Evolutionary conservation across 352 stramenopile species (phyloP), one percentile per base, ranked within the genome.

Genomic region (Pythium chondricola): DNA sequence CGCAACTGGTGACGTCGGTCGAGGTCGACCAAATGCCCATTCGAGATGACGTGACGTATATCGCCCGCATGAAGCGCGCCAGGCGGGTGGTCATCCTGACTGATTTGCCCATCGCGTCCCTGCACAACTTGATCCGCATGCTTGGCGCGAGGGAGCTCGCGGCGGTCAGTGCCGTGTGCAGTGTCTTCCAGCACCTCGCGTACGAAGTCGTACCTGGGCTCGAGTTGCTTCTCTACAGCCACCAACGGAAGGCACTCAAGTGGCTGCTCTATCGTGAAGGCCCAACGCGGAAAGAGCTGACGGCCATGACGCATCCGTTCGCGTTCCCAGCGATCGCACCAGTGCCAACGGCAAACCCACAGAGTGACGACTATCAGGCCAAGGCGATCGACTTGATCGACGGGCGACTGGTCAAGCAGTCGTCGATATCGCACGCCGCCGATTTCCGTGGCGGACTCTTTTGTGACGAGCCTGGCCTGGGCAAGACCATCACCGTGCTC

Each of bases 401-500:
- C 11, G 43, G 52, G 4, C 61, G 56, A 50, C 32, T 66, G 5
- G 48, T 90, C 13, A 51, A 69, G n/a, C 17, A 48, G 4, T 7
- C 50, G 3, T 21, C 43, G 6, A 42, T 62, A 0, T 41, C 53
- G 2, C 31, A 52, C 4, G 37, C 62, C 1, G 43, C 59, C 2
- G 80, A 94, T 37, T 64, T 66, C 3, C 76, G 74, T 16, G 80
- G 83, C 0, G 83, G 83, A 16, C 71, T 94, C 38, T 88, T 94
- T 31, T 92, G 75, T 40, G 80, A 94, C 39, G 83, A 94, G 22
- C 83, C 83, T 20, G 83, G 83, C 0, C 65, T 94, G 1, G 83
- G 83, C 16, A 94, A 94, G 59, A 94, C 83, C 0, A 89, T 94
- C 44, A 92, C 83, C 10, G 90, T 94, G 70, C 46, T 92, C 7